Evolutionary conservation across 805 yeast species (phyloP).

Genomic region (Starmerella apicola): DNA sequence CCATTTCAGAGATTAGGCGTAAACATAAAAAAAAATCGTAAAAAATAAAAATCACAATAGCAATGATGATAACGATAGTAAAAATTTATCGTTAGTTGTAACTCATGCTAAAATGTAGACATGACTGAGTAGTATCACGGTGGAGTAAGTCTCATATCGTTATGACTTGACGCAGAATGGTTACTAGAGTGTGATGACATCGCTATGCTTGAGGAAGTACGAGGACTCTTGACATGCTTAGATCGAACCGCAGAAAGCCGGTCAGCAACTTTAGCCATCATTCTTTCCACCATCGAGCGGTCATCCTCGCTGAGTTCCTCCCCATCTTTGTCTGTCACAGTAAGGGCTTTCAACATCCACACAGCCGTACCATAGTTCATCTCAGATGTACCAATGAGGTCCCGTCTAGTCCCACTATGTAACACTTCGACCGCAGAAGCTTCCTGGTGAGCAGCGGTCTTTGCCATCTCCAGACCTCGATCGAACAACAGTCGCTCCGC

Average conservation of each 20-base stretch:
- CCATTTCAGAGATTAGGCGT: too few species aligned
- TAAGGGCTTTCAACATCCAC: constrained; percentile 87
- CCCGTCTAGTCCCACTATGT: neutral
- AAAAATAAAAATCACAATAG: too few species aligned
- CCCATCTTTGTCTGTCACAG: constrained; percentile 36
- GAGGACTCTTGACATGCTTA: neutral
- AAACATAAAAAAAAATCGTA: too few species aligned
- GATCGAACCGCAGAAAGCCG: constrained; percentile 49
- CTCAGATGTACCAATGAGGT: constrained; percentile 41
- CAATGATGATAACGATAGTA: too few species aligned
- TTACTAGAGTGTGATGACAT: too few species aligned
- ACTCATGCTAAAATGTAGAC: too few species aligned
- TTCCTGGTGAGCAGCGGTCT: constrained; percentile 84
- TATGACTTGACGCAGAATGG: too few species aligned
- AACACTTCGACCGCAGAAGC: constrained; percentile 52
- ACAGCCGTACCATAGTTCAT: constrained; percentile 79
- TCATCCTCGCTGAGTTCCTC: constrained; percentile 57
- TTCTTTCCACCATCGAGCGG: constrained; percentile 59
- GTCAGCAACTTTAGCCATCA: constrained; percentile 70
- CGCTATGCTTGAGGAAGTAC: neutral
- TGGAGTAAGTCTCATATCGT: too few species aligned
- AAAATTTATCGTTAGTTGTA: too few species aligned
- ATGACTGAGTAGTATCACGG: too few species aligned
- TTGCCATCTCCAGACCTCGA: constrained; percentile 83
- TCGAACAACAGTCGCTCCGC: constrained; percentile 85